Evolutionary conservation across 1,139 yeast species (phyloP), one percentile per base, ranked within the genome.

Genomic region (Komagataea norvegica): DNA sequence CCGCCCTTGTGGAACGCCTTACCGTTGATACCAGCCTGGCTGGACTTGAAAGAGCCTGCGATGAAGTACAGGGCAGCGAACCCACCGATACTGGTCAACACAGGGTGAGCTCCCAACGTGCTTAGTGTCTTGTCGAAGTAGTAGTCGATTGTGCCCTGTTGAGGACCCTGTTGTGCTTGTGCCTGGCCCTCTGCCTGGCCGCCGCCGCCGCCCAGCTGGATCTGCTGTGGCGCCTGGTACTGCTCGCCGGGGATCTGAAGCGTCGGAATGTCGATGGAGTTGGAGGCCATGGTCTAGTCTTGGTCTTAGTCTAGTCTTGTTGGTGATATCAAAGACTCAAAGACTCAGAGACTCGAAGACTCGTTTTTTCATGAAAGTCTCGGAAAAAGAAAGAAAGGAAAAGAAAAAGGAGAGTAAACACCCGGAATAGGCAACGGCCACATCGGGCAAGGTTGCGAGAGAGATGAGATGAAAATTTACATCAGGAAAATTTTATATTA

Each of bases 1-100:
- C 95, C 86, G 40, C 98, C 98, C 55, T 80, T 85, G 56, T 71
- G 65, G 56, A 80, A 85, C 20, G 85, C 80, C 50, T 78, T 76
- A 22, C 86, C 85, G 42, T 79, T 76, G 33, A 81, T 67, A 26
- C 89, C 86, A 7, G 94, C 83, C 43, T 77, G 83, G 40, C 74
- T 74, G 2, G 60, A 51, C 59, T 80, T 83, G 60, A 82, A 72
- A 25, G 77, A 61, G 3, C 93, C 89, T 6, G 89, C 82, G 13
- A 74, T 72, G 42, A 76, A 67, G 54, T 82, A 83, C 2, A 79
- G 76, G 4, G 76, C 64, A 8, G 82, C 76, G 45, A 83, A 73
- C 0, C 74, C 80, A 13, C 94, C 95, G 8, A 78, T 55, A 18
- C 86, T 81, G 13, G 91, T 71, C 45, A 85, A 49, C 59, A 81